Conservation (phyloP, 768 basidiomycete genomes). For the Russula abietina region DNA sequence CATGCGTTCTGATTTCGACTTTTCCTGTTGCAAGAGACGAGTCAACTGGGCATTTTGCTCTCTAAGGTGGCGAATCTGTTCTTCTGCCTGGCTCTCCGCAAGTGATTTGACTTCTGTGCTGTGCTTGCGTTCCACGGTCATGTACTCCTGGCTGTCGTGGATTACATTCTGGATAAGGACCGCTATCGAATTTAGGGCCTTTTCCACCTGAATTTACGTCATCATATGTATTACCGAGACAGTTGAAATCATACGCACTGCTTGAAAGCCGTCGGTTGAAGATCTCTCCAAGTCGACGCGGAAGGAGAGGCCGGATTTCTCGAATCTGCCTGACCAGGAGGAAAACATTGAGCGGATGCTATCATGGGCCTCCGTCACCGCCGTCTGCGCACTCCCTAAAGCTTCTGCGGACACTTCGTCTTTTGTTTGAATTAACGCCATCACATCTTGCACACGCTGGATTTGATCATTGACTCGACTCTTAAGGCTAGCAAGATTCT, state of each 20-base stretch:
- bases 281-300: slow-evolving; percentile 43
- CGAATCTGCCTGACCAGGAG: slow-evolving; percentile 52
- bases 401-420: slow-evolving; percentile 52
- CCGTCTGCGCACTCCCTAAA: slow-evolving; percentile 41
- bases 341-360: slow-evolving; percentile 46
- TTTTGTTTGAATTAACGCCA: slow-evolving; percentile 50
- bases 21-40: slow-evolving; percentile 60
- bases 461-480: slow-evolving; percentile 54
- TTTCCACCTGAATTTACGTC: slow-evolving; percentile 39
- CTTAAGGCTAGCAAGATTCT: slow-evolving; percentile 45
- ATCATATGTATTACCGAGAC: not conserved
- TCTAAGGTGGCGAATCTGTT: slow-evolving; percentile 56
- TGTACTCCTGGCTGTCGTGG: slow-evolving; percentile 50
- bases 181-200: slow-evolving; percentile 52
- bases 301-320: slow-evolving; percentile 41
- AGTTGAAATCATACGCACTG: slow-evolving; percentile 31
- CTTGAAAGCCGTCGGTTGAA: slow-evolving; percentile 42
- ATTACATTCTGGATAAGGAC: slow-evolving; percentile 56
- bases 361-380: slow-evolving; percentile 49
- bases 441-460: slow-evolving; percentile 44
- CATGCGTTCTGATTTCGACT: slow-evolving; percentile 55
- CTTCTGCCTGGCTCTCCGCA: slow-evolving; percentile 40
- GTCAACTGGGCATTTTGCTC: slow-evolving; percentile 64
- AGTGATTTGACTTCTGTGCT: slow-evolving; percentile 45
- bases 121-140: slow-evolving; percentile 49